Evolutionary conservation across 1,139 yeast species (phyloP).

Genomic region (Lodderomyces oxycetoniae): DNA sequence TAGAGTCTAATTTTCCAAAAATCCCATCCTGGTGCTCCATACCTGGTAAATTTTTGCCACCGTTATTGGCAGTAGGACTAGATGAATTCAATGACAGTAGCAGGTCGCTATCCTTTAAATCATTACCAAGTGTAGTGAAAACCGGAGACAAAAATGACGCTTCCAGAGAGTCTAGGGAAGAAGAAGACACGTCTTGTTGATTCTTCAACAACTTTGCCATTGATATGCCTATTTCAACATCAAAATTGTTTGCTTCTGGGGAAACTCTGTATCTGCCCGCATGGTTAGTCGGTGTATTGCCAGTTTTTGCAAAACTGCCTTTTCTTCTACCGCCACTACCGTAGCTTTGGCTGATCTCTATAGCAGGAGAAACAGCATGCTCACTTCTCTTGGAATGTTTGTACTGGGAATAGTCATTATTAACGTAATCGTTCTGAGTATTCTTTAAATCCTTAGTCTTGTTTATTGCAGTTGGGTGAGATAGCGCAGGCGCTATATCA

Average conservation of each 20-base stretch:
- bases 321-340: no score
- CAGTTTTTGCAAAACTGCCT: no score
- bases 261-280: no score
- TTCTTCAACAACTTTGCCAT: slow-evolving; percentile 38
- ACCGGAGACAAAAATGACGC: slow-evolving; percentile 32
- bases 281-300: no score
- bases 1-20: slow-evolving; percentile 34
- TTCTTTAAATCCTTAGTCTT: background rate
- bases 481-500: slow-evolving; percentile 46
- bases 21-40: slow-evolving; percentile 2
- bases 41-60: slow-evolving; percentile 1
- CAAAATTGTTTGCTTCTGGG: slow-evolving; percentile 21
- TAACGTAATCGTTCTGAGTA: slow-evolving; percentile 2
- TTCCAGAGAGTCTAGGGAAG: slow-evolving; percentile 33
- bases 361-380: slow-evolving; percentile 9
- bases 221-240: slow-evolving; percentile 42
- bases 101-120: slow-evolving; percentile 39
- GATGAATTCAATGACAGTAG: slow-evolving; percentile 35
- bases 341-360: slow-evolving; percentile 11
- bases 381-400: slow-evolving; percentile 1
- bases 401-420: background rate
- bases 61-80: slow-evolving; percentile 8
- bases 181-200: slow-evolving; percentile 21
- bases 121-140: slow-evolving; percentile 26
- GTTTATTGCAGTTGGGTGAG: slow-evolving; percentile 17